Evolutionary conservation across 1,284 basidiomycete genomes (phyloP).

Genomic region (Cutaneotrichosporon mucoides): DNA sequence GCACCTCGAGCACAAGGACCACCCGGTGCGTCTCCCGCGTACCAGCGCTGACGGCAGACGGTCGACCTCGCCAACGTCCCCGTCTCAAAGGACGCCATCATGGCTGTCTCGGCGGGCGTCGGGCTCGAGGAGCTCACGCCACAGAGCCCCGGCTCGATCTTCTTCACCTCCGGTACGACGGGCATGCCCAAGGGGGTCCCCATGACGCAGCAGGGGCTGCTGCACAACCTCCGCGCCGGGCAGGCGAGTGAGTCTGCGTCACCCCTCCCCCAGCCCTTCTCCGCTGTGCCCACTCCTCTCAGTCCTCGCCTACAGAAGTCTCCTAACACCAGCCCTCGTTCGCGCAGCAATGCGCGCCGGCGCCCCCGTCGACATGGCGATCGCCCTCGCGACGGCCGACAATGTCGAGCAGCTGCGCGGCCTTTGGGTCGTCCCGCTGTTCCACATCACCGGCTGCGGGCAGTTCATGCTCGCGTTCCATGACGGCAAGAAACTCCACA

Average conservation of each 20-base stretch:
- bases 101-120: neutral
- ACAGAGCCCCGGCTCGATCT: conserved; percentile 40
- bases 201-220: conserved; percentile 30
- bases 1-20: neutral
- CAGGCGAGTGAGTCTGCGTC: neutral
- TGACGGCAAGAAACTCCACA: conserved; percentile 37
- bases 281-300: too few species aligned
- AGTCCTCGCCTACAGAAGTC: too few species aligned
- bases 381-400: neutral
- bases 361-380: conserved; percentile 27
- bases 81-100: neutral
- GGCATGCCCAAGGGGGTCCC: conserved; percentile 8
- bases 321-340: neutral
- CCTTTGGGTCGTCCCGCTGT: conserved; percentile 38
- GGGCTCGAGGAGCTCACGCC: conserved; percentile 21
- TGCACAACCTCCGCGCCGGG: conserved; percentile 5
- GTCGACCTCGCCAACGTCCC: neutral
- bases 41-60: too few species aligned
- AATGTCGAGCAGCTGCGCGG: conserved; percentile 24
- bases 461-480: conserved; percentile 38
- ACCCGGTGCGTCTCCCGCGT: neutral
- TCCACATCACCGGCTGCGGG: conserved; percentile 43
- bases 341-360: conserved; percentile 34
- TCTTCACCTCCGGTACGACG: conserved; percentile 29
- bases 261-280: too few species aligned